These are phyloP conservation scores for Helianthus annuus DNA, from an alignment of 129 eudicot species.

Conservation along the genomic window HanXRQr2.0-SUNRISE NC_035435.2:102871772-102872271, in stretches of 20 bases:
- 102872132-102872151: constrained; percentile 99
- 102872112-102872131: constrained; percentile 98
- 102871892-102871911: background rate
- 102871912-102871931: background rate
- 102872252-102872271: background rate
- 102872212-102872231: background rate
- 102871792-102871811: constrained; percentile 99
- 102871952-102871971: background rate
- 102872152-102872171: constrained; percentile 94
- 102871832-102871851: constrained; percentile 97
- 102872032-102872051: constrained; percentile 43
- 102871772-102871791: constrained; percentile 71
- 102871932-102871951: constrained; percentile 7
- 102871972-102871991: background rate
- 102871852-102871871: constrained; percentile 98
- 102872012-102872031: constrained; percentile 96
- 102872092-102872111: constrained; percentile 93
- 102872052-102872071: constrained; percentile 69
- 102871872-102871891: constrained; percentile 63
- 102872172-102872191: constrained; percentile 63
- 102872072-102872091: constrained; percentile 95
- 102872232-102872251: background rate
- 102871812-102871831: constrained; percentile 97
- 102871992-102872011: constrained; percentile 50
- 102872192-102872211: background rate